Conservation (phyloP, 805 yeast genomes). For the Kregervanrija fluxuum region DNA sequence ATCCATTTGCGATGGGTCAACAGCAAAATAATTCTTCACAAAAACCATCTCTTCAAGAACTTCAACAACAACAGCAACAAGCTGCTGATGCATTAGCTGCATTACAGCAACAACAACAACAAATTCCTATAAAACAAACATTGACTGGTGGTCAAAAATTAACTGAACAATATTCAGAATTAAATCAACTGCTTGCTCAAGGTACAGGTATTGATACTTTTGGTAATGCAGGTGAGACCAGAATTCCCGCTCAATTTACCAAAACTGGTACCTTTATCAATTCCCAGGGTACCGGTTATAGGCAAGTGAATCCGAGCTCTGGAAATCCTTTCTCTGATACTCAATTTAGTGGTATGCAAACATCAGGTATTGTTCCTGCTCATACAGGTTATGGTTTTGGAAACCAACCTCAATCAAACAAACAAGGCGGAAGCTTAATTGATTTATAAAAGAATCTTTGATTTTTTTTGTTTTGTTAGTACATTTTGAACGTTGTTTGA, state of each 20-base stretch:
- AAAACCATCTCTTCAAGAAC: constrained; percentile 5
- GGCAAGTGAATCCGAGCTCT: constrained; percentile 37
- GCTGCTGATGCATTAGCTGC: constrained; percentile 36
- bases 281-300: constrained; percentile 81
- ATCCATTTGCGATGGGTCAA: constrained; percentile 27
- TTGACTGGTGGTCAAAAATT: constrained; percentile 49
- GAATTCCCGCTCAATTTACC: constrained; percentile 92
- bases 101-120: constrained; percentile 24
- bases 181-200: constrained; percentile 69
- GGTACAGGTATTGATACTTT: constrained; percentile 94
- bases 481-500: too few species aligned
- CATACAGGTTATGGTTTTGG: constrained; percentile 96
- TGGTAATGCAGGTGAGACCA: constrained; percentile 75
- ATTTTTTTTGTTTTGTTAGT: not conserved
- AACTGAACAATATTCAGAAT: constrained; percentile 56
- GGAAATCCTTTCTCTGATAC: constrained; percentile 58
- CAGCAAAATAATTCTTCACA: constrained; percentile 5
- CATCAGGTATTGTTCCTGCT: constrained; percentile 52
- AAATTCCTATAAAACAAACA: constrained; percentile 33
- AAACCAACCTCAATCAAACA: constrained; percentile 44
- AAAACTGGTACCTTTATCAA: constrained; percentile 73
- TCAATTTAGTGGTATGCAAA: constrained; percentile 60
- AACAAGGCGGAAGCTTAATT: constrained; percentile 28
- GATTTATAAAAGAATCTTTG: constrained; percentile 17
- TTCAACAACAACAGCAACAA: constrained; percentile 30